Evolutionary conservation across 345 rosid genomes (phyloP).

Genomic region (Rhodamnia argentea): DNA sequence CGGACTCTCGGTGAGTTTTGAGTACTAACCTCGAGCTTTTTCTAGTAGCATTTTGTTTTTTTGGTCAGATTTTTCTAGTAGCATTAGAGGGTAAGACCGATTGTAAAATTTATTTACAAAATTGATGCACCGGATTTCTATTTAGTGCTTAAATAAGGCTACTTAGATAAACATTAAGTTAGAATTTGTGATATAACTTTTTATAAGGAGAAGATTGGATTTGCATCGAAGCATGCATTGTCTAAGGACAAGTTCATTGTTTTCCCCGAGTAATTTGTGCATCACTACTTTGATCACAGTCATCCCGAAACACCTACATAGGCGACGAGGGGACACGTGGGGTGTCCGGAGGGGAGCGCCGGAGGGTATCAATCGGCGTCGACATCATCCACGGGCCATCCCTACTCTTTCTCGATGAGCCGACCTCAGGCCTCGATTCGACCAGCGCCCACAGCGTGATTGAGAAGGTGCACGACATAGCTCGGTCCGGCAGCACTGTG

Average conservation of each 20-base stretch:
- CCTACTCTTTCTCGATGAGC: conserved; percentile 58
- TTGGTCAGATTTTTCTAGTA: too few relatives aligned
- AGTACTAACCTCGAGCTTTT: not conserved
- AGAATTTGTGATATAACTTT: not conserved
- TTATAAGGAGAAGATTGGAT: not conserved
- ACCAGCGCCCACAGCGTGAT: conserved; percentile 54
- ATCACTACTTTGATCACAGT: conserved; percentile 4
- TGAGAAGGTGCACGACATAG: conserved; percentile 56
- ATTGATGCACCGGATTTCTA: not conserved
- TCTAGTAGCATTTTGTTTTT: not conserved
- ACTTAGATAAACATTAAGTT: not conserved
- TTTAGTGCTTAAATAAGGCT: not conserved
- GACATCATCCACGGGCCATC: conserved; percentile 60
- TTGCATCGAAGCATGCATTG: not conserved
- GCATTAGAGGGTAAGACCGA: not conserved
- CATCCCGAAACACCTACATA: conserved; percentile 29
- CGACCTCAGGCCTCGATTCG: conserved; percentile 66
- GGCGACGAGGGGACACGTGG: conserved; percentile 53
- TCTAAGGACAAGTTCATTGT: not conserved
- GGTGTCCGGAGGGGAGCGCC: conserved; percentile 56
- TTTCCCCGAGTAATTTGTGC: not conserved
- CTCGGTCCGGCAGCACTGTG: conserved; percentile 54
- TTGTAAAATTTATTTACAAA: not conserved
- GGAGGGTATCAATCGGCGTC: conserved; percentile 55
- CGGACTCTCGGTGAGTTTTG: conserved; percentile 24